Evolutionary conservation across 768 basidiomycete species (phyloP).

Genomic region (Panaeolus cyanescens): DNA sequence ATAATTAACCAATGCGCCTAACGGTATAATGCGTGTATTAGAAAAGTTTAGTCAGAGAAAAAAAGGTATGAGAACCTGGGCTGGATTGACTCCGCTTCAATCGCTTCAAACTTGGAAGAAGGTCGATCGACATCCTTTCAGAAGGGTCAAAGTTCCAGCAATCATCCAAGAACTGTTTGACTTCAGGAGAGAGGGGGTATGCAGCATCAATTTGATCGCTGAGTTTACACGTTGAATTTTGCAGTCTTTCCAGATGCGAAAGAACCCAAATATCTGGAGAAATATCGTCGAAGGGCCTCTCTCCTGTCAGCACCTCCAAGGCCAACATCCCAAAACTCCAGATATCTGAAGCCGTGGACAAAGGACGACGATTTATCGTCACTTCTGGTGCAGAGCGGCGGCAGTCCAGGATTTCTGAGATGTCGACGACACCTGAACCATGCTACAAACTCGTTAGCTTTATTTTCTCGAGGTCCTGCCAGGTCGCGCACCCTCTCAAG

Average conservation of each 20-base stretch:
- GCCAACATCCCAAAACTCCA: neutral
- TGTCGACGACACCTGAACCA: neutral
- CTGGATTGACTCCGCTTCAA: neutral
- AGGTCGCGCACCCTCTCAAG: neutral
- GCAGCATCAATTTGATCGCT: neutral
- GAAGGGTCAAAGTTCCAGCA: neutral
- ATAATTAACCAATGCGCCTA: neutral
- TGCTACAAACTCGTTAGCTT: neutral
- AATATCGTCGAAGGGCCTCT: neutral
- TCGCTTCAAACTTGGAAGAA: neutral
- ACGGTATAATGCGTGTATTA: neutral
- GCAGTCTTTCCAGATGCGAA: neutral
- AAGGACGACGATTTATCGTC: neutral
- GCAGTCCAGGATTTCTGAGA: neutral
- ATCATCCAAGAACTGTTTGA: neutral
- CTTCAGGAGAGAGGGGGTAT: neutral
- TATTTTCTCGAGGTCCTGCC: neutral
- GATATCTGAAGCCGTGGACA: neutral
- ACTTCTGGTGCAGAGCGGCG: neutral
- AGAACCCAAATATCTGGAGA: neutral
- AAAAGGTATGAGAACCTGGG: neutral
- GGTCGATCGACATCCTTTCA: neutral
- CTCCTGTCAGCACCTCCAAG: neutral
- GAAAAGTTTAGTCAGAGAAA: neutral
- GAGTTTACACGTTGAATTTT: neutral